Base-by-base conservation (phyloP, 2,329 filamentous ascomycete species). In the Aspergillus pseudoviridinutans region DNA sequence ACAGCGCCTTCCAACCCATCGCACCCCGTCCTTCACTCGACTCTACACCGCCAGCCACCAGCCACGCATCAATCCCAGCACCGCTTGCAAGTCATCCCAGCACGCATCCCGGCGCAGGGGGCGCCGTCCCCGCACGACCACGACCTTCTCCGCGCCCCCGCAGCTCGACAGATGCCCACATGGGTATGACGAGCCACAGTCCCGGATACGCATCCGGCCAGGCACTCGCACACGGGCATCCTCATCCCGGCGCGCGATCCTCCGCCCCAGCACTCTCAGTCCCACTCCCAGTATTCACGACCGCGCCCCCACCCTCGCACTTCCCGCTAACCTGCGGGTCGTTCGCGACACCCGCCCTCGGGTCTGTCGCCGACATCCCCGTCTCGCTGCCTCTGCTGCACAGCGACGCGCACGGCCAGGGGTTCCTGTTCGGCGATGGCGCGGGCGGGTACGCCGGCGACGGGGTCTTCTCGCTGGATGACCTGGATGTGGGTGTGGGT, bases 381-480 rank as follows among this genome's bases (percentile, higher is more conserved):
- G 46, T 38, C 32, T 55, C 53, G 3, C 14, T 55, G 53, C 2
- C 53, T 24, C 42, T 55, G 53, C 9, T 55, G 22, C 28, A 35
- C n/a, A 12, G 32, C 28, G 28, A 29, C 10, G 28, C 10, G 14
- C 32, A 35, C 32, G 27, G 4, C 20, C 17, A 12, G n/a, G 46
- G 25, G 46, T 27, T 52, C 44, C 53, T 53, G 24, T 57, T 57
- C 49, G 50, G 27, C 27, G 54, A 38, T 8, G 32, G 49, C 10
- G 46, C 25, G 4, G 12, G 42, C 9, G 55, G 32, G 12, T 22
- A 20, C 2, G 44, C 24, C 3, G 50, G 20, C 17, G 42, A 28
- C 29, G 58, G 29, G 8, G 51, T 42, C 3, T 55, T 57, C 35
- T 46, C 50, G 25, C 50, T 58, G 29, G 54, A 56, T 2, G 57